Evolutionary conservation across 179 eudicot species (phyloP).

Genomic region (Gypsophila paniculata): DNA sequence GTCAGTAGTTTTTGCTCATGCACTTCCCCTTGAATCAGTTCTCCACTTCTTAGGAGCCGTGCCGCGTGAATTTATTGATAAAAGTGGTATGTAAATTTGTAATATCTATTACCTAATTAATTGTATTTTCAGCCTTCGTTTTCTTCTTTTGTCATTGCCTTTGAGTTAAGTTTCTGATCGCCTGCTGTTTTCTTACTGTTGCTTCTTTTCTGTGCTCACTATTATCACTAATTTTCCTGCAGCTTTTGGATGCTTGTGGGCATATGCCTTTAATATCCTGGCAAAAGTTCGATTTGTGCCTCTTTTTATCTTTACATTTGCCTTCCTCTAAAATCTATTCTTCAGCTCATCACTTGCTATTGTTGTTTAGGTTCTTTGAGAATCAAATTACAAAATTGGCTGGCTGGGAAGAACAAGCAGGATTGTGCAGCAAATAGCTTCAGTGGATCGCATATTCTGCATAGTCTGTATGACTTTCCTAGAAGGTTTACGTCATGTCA

Average conservation of each 20-base stretch:
- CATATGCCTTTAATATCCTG: neutral
- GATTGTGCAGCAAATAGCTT: slow-evolving; percentile 24
- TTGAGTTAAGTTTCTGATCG: neutral
- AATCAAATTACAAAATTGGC: slow-evolving; percentile 58
- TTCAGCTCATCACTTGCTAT: neutral
- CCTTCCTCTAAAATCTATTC: neutral
- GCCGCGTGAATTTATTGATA: slow-evolving; percentile 76
- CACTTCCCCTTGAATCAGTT: slow-evolving; percentile 66
- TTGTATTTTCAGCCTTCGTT: neutral
- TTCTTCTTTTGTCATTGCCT: slow-evolving; percentile 3
- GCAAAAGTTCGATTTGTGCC: neutral
- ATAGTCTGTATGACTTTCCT: slow-evolving; percentile 46
- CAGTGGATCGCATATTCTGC: slow-evolving; percentile 36
- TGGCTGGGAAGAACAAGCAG: slow-evolving; percentile 32
- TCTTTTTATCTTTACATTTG: neutral
- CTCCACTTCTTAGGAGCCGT: slow-evolving; percentile 72
- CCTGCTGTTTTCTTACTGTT: neutral
- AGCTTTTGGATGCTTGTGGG: neutral
- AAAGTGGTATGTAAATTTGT: slow-evolving; percentile 50
- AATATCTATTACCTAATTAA: slow-evolving; percentile 2
- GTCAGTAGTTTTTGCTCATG: slow-evolving; percentile 45
- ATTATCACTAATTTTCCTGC: neutral
- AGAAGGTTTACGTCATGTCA: slow-evolving; percentile 33
- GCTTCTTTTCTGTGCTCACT: neutral
- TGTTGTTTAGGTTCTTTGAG: slow-evolving; percentile 54